Evolutionary conservation across 2,329 filamentous ascomycete genomes (phyloP).

Genomic region (Aspergillus luchuensis): DNA sequence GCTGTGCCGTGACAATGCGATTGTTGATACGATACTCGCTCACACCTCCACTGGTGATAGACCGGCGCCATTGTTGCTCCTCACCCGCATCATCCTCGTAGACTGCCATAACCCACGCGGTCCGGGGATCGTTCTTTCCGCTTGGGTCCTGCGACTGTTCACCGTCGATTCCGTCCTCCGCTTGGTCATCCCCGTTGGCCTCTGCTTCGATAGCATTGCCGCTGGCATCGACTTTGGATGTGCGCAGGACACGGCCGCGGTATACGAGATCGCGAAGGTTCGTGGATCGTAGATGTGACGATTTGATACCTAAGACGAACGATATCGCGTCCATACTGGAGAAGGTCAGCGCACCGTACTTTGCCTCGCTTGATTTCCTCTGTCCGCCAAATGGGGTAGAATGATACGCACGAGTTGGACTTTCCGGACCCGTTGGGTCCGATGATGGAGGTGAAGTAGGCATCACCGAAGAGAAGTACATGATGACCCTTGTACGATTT

Average conservation of each 20-base stretch:
- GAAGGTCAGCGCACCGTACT: conserved; percentile 25
- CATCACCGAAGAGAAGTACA: conserved; percentile 90
- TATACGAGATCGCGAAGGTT: conserved; percentile 95
- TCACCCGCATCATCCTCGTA: conserved; percentile 97
- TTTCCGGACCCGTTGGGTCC: conserved; percentile 99
- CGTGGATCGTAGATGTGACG: conserved; percentile 91
- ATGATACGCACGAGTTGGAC: conserved; percentile 79
- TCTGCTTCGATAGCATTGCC: conserved; percentile 67
- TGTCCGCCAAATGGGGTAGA: background rate
- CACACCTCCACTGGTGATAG: conserved; percentile 81
- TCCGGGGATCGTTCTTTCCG: conserved; percentile 75
- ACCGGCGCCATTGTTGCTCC: conserved; percentile 93
- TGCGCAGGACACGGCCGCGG: conserved; percentile 88
- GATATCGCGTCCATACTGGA: conserved; percentile 96
- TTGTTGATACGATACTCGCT: conserved; percentile 99
- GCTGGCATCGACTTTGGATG: conserved; percentile 88
- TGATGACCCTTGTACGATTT: conserved; percentile 99
- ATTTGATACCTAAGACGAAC: conserved; percentile 97
- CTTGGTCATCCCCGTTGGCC: conserved; percentile 63
- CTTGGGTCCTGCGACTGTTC: conserved; percentile 63
- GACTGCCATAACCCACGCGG: conserved; percentile 98
- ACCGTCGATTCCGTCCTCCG: conserved; percentile 54
- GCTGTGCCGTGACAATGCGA: conserved; percentile 78
- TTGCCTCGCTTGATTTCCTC: background rate
- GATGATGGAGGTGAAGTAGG: conserved; percentile 98